phyloP scores from a whole-genome alignment of 345 rosid species.

The Erysimum cheiranthoides region DNA sequence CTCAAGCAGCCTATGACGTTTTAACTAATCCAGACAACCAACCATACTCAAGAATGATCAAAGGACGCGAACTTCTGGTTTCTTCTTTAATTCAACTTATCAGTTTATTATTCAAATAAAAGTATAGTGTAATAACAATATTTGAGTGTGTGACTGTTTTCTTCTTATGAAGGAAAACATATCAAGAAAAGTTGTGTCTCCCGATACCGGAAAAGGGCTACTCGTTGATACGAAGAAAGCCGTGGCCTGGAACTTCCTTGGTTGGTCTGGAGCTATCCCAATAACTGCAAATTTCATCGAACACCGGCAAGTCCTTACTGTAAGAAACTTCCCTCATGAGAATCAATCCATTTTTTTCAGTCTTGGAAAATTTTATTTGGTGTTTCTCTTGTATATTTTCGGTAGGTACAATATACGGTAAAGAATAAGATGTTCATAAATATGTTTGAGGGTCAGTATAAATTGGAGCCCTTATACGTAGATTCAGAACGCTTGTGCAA shows the following conservation, averaged over 20 bases:
- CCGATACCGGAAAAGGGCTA: background rate
- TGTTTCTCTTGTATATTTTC: background rate
- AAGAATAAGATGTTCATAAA: slow-evolving; percentile 70
- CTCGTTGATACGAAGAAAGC: slow-evolving; percentile 1
- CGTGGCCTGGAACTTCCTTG: slow-evolving; percentile 18
- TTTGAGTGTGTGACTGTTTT: background rate
- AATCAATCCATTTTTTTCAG: background rate
- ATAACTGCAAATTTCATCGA: background rate
- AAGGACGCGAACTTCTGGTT: slow-evolving; percentile 17
- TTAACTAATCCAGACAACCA: slow-evolving; percentile 27
- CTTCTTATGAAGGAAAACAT: slow-evolving; percentile 1
- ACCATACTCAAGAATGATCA: background rate
- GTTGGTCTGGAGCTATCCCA: slow-evolving; percentile 13
- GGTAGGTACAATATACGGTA: slow-evolving; percentile 73
- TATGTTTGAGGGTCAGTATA: slow-evolving; percentile 73
- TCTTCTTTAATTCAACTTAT: background rate
- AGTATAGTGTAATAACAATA: background rate
- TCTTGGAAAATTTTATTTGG: background rate
- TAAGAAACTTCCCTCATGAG: background rate
- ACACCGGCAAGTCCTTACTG: background rate
- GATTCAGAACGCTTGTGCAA: slow-evolving; percentile 66
- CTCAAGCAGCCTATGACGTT: slow-evolving; percentile 15
- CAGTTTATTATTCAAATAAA: background rate
- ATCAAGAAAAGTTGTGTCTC: slow-evolving; percentile 16
- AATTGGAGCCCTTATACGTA: slow-evolving; percentile 61